Base-by-base conservation (phyloP, 345 rosid genomes). In the Litchi chinensis region DNA sequence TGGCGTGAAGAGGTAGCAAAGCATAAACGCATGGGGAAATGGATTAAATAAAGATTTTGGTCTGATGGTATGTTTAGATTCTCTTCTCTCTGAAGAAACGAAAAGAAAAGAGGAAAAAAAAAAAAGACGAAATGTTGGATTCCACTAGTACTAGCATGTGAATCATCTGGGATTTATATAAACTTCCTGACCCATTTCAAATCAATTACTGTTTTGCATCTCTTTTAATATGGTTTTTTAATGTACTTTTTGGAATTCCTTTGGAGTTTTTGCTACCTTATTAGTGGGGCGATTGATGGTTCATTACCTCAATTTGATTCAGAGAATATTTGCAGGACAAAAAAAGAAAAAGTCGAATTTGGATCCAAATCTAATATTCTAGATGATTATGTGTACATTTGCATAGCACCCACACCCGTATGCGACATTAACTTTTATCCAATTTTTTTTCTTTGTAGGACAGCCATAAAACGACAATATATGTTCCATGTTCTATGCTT, bases 301-400 rank as follows among this genome's bases (percentile, higher is more conserved):
- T 75, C 78, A 75, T 26, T 9, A 22, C 10, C 16, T 60, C 65
- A 60, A 60, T 60, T 43, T 46, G 70, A 59, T 68, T 48, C 62
- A 21, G 64, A 50, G 80, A 78, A 78, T 71, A 78, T 71, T 71
- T 72, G 28, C 65, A 64, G 71, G 65, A 71, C 65, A 63, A 71
- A 64, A 24, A 50, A 50, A 70, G 63, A 62, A 70, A 70, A 71
- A 71, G 24, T 26, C 7, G 72, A n/a, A 24, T 54, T 52, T n/a
- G 44, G 44, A 64, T 64, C 60, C 70, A 75, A 75, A 75, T 75
- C 44, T 24, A 18, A 21, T 74, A 22, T 9, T 46, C 44, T 46
- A 75, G 24, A 24, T 26, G 18, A 63, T 41, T 19, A 64, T 75
- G 32, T 37, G 48, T 2, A 15, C 44, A 37, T 60, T 65, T 62